Evolutionary conservation across 192 early-diverging fungal species (phyloP).

Genomic region (Linnemannia exigua): DNA sequence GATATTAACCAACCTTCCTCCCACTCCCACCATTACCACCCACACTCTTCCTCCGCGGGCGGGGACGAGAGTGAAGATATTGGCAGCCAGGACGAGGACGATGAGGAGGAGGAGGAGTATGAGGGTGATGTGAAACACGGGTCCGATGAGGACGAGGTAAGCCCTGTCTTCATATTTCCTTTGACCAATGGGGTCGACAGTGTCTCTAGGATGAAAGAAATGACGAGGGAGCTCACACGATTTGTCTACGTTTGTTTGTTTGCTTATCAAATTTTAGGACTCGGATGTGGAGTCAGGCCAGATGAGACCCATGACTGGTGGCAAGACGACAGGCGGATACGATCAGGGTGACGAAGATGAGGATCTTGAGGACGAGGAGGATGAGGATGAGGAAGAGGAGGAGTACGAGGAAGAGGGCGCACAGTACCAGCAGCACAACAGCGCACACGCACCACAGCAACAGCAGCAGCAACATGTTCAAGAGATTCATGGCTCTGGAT

Average conservation of each 20-base stretch:
- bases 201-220: too few species aligned
- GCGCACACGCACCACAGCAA: background rate
- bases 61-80: constrained; percentile 41
- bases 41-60: background rate
- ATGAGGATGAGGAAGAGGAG: constrained; percentile 34
- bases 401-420: constrained; percentile 18
- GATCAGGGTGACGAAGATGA: constrained; percentile 27
- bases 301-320: constrained; percentile 34
- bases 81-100: constrained; percentile 37
- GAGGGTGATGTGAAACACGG: background rate
- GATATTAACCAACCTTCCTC: background rate
- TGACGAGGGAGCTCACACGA: too few species aligned
- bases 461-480: background rate
- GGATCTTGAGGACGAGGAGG: constrained; percentile 33
- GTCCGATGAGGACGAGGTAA: constrained; percentile 17
- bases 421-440: constrained; percentile 11
- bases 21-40: background rate
- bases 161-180: background rate
- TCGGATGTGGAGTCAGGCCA: constrained; percentile 30
- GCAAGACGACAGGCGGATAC: constrained; percentile 34
- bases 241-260: background rate
- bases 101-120: constrained; percentile 20
- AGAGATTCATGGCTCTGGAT: constrained; percentile 9
- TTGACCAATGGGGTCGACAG: too few species aligned
- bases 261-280: background rate